Evolutionary conservation across 441 rosid species (phyloP), one percentile per base, ranked within the genome.

Genomic region (Breynia disticha): DNA sequence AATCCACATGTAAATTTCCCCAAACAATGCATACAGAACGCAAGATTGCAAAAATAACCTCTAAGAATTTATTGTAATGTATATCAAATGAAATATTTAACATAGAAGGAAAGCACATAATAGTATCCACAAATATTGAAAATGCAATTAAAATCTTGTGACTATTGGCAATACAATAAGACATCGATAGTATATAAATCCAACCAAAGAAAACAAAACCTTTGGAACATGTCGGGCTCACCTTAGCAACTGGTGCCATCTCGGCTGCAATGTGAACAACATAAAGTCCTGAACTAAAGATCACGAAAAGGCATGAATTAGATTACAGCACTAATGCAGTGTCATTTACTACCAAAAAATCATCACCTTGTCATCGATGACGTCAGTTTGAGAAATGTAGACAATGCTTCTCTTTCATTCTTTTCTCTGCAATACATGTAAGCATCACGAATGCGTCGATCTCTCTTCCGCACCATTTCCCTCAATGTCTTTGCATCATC

Each of bases 221-320:
- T 46, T 53, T 57, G 64, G 57, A 18, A 2, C 46, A 54, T 54
- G 52, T 70, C 44, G 47, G 70, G 57, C 79, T 75, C 59, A 86
- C 99, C 95, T 93, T 93, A 68, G 99, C 99, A 70, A 84, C 90
- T 53, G 99, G 99, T 62, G 99, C 99, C 93, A 93, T 81, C 76
- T 89, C 99, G 55, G 93, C 99, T 51, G 95, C 97, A 61, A 93
- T 83, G 69, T 89, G 96, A 66, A 93, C 68, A 66, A 93, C 71
- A 71, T 83, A 69, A 78, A 89, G 78, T 78, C 95, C 93, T 70
- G 85, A 62, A 77, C 99, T 93, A 81, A 72, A 78, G 65, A 76
- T 51, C 66, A 81, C 68, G 46, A 41, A 63, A 70, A 76, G 60
- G 47, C 57, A 72, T 45, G 59, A 62, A 64, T 75, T 68, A 73